Conservation (phyloP, 805 yeast genomes). For the Lipomyces yamanashiensis region DNA sequence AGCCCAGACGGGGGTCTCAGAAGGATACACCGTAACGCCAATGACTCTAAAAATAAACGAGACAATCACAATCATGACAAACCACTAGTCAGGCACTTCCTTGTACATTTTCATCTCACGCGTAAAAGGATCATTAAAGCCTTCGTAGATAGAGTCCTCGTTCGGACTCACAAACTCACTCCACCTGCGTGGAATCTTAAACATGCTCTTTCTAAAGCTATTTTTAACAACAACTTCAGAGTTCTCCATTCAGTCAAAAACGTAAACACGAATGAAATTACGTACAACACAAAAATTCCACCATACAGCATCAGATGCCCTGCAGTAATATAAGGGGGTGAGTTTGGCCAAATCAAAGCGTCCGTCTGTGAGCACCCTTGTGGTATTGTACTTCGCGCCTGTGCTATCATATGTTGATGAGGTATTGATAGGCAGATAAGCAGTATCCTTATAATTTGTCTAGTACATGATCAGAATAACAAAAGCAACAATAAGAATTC, state of each 20-base stretch:
- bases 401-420: conserved; percentile 47
- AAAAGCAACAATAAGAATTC: conserved; percentile 54
- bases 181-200: conserved; percentile 11
- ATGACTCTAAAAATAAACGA: conserved; percentile 46
- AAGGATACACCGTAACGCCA: conserved; percentile 41
- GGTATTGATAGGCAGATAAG: conserved; percentile 52
- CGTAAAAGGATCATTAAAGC: conserved; percentile 41
- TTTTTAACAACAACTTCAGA: not conserved
- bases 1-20: conserved; percentile 66
- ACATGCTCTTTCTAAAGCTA: conserved; percentile 37
- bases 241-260: conserved; percentile 47
- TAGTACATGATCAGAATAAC: conserved; percentile 58
- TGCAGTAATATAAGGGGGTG: conserved; percentile 61
- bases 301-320: conserved; percentile 60
- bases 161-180: conserved; percentile 36
- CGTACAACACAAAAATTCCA: conserved; percentile 56
- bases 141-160: conserved; percentile 56
- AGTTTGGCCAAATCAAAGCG: conserved; percentile 55
- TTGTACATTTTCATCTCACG: conserved; percentile 55
- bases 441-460: conserved; percentile 54
- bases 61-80: conserved; percentile 49
- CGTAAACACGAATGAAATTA: conserved; percentile 57
- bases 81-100: conserved; percentile 59
- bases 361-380: conserved; percentile 53
- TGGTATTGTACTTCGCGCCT: conserved; percentile 51